phyloP scores from a whole-genome alignment of 345 rosid species.

The Arabis hirsuta region DNA sequence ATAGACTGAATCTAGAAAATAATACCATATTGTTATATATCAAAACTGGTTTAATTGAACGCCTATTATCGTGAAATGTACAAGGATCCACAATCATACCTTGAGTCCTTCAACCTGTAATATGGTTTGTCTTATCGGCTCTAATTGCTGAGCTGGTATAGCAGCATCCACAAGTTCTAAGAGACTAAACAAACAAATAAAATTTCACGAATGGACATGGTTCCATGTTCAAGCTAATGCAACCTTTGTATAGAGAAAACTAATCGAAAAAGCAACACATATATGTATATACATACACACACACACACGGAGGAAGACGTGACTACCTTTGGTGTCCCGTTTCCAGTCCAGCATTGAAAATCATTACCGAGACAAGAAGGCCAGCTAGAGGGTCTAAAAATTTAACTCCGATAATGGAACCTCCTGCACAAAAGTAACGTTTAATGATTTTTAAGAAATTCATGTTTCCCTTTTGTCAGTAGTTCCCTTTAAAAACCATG shows the following conservation, averaged over 20 bases:
- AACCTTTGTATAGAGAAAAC: conserved; percentile 13
- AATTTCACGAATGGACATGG: conserved; percentile 32
- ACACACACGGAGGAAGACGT: neutral
- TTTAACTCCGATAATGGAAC: conserved; percentile 82
- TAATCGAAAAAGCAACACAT: conserved; percentile 14
- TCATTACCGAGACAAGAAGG: conserved; percentile 87
- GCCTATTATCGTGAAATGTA: conserved; percentile 25
- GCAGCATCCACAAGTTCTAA: conserved; percentile 98
- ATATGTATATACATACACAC: neutral
- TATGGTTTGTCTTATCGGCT: conserved; percentile 70
- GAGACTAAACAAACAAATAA: conserved; percentile 52
- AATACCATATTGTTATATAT: conserved; percentile 10
- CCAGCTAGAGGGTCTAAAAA: conserved; percentile 96
- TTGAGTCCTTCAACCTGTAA: conserved; percentile 81
- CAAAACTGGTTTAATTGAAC: conserved; percentile 1
- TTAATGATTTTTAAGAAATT: neutral
- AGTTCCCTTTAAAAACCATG: neutral
- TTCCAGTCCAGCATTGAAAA: conserved; percentile 76
- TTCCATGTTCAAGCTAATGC: conserved; percentile 15
- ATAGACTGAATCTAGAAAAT: conserved; percentile 7
- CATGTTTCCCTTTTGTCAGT: conserved; percentile 4
- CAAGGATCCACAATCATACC: conserved; percentile 51
- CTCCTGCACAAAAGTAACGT: conserved; percentile 58
- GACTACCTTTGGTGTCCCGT: conserved; percentile 87
- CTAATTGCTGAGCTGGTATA: conserved; percentile 70